Conservation (phyloP, 1,139 yeast species). For the Protomyces gravidus region DNA sequence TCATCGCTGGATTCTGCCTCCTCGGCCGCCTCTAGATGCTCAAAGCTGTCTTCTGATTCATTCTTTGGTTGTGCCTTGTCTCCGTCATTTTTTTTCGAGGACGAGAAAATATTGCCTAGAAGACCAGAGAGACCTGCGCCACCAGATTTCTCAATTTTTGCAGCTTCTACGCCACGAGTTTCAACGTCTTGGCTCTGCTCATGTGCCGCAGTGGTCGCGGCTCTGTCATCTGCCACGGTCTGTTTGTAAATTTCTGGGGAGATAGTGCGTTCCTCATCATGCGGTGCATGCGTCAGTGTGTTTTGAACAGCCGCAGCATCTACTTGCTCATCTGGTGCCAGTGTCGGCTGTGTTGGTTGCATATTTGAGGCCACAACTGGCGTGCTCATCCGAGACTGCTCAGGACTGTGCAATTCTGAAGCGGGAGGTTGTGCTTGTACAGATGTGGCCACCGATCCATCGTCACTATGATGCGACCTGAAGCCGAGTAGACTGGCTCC, state of each 20-base stretch:
- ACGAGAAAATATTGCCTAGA: neutral
- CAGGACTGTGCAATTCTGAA: conserved; percentile 5
- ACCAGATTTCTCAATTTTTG: neutral
- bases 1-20: conserved; percentile 26
- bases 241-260: neutral
- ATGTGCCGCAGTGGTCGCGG: too few relatives aligned
- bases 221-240: too few relatives aligned
- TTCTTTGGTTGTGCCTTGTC: neutral
- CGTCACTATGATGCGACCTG: conserved; percentile 10
- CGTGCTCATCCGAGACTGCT: conserved; percentile 3
- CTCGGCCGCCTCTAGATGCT: conserved; percentile 3
- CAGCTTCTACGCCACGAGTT: neutral
- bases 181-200: neutral
- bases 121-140: neutral
- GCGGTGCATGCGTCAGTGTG: conserved; percentile 8
- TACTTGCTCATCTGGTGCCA: neutral
- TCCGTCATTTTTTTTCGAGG: neutral
- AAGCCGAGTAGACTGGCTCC: neutral
- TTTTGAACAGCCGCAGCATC: conserved; percentile 5
- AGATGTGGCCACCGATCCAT: conserved; percentile 17
- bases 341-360: neutral
- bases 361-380: neutral
- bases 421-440: conserved; percentile 20
- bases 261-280: conserved; percentile 5
- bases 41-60: neutral